These are phyloP conservation scores for Fraxinus ornus DNA, from an alignment of 305 asterid species.

Conservation along the genomic window DNA sequence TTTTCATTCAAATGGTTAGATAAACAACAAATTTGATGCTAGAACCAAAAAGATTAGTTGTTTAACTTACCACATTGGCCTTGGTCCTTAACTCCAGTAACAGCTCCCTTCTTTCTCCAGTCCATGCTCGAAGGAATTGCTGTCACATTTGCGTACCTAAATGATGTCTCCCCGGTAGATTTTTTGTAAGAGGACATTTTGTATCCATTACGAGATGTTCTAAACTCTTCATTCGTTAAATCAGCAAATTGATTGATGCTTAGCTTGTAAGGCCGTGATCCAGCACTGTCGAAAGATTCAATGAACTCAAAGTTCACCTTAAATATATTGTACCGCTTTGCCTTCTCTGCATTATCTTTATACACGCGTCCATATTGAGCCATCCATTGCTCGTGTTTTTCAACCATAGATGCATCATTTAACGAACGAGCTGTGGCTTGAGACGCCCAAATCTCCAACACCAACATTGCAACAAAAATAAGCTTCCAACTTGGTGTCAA, in stretches of 20 bases:
- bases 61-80: slow-evolving; percentile 33
- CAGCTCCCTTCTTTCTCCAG: slow-evolving; percentile 43
- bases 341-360: slow-evolving; percentile 26
- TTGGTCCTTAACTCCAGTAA: slow-evolving; percentile 38
- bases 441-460: slow-evolving; percentile 7
- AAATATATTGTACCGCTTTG: slow-evolving; percentile 25
- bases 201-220: slow-evolving; percentile 23
- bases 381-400: slow-evolving; percentile 32
- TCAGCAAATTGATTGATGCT: slow-evolving; percentile 32
- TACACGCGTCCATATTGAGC: slow-evolving; percentile 21
- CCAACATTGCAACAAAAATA: slow-evolving; percentile 9
- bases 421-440: slow-evolving; percentile 18
- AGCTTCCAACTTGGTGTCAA: slow-evolving; percentile 1
- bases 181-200: slow-evolving; percentile 7
- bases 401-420: slow-evolving; percentile 18
- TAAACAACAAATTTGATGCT: neutral
- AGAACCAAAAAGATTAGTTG: neutral
- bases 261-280: slow-evolving; percentile 22
- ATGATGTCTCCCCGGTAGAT: slow-evolving; percentile 4
- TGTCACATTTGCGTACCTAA: slow-evolving; percentile 21
- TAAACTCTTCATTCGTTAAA: slow-evolving; percentile 25
- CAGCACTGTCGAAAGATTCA: slow-evolving; percentile 20
- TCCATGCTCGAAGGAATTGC: slow-evolving; percentile 25
- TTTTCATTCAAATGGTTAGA: neutral
- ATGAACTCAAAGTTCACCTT: slow-evolving; percentile 20